Evolutionary conservation across 768 basidiomycete genomes (phyloP).

Genomic region (Lyophyllum semitale): DNA sequence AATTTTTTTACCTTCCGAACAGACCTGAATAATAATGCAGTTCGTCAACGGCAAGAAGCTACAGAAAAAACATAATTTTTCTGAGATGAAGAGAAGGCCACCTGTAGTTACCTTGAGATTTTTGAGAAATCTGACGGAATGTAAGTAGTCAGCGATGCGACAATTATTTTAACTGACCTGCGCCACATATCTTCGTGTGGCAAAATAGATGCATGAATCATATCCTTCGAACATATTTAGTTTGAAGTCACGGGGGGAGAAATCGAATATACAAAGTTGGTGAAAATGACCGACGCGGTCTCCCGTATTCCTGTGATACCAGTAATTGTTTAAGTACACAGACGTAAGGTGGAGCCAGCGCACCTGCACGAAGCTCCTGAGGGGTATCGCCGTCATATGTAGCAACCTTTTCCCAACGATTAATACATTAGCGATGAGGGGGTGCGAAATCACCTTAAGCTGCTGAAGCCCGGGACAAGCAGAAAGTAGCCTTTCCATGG

Average conservation of each 20-base stretch:
- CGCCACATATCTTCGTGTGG: slow-evolving; percentile 87
- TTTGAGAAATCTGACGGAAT: slow-evolving; percentile 61
- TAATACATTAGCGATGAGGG: neutral
- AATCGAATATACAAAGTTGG: slow-evolving; percentile 72
- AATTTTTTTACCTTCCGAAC: slow-evolving; percentile 64
- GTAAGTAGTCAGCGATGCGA: slow-evolving; percentile 2
- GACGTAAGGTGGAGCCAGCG: slow-evolving; percentile 3
- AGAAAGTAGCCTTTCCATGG: slow-evolving; percentile 66
- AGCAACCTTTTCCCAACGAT: slow-evolving; percentile 44
- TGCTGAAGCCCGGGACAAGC: slow-evolving; percentile 64
- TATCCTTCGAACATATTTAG: slow-evolving; percentile 54
- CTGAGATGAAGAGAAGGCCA: neutral
- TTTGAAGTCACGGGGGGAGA: neutral
- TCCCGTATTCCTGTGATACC: slow-evolving; percentile 60
- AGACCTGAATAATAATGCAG: slow-evolving; percentile 83
- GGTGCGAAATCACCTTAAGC: slow-evolving; percentile 41
- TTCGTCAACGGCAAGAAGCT: slow-evolving; percentile 82
- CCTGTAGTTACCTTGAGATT: slow-evolving; percentile 52
- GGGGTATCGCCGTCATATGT: slow-evolving; percentile 93
- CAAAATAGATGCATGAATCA: slow-evolving; percentile 81
- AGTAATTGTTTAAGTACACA: neutral
- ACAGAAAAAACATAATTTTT: neutral
- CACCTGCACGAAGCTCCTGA: slow-evolving; percentile 63
- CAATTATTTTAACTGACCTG: no score
- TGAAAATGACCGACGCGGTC: slow-evolving; percentile 79